Evolutionary conservation across 2,329 filamentous ascomycete species (phyloP), one percentile per base, ranked within the genome.

Genomic region (Cercospora zeina): DNA sequence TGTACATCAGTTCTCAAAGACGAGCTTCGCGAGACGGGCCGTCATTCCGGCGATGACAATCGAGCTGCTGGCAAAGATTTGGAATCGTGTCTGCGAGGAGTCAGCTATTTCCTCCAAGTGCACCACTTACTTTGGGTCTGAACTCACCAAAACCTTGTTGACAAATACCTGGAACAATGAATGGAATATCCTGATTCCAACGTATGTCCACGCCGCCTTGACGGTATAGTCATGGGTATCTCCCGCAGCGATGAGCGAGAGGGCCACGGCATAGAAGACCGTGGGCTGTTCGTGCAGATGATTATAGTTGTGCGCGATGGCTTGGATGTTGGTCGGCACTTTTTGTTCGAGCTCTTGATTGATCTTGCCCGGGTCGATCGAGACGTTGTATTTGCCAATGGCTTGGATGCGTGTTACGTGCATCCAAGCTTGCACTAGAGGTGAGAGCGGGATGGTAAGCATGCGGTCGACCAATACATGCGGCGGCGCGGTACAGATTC

Each of bases 131-230:
- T 51, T 11, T 13, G 5, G 10, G 45, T 8, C 10, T 13, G 4
- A n/a, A 19, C 62, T 62, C 34, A 54, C 58, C 71, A 72, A 69
- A 51, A 80, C 72, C 16, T 68, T 67, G 62, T 80, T 80, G 5
- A 61, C 70, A 8, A 71, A 73, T 1, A 67, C 66, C 36, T 81
- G 78, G 19, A 79, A 71, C 31, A 80, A 33, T 56, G 72, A 76
- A 64, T 81, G 79, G 63, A 73, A 54, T 5, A 80, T 67, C 11
- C 79, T 68, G 11, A 76, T 30, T 0, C 73, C 77, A 2, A 79
- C 76, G 66, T 80, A 80, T 0, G 65, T 67, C 79, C 79, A 81
- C 2, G 78, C 78, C 31, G 79, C 67, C 3, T 65, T 54, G 31
- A 60, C 24, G 2, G 58, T 54, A 34, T 60, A 54, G 10, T 24